These are phyloP conservation scores for Exophiala xenobiotica DNA, from an alignment of 2,329 filamentous ascomycete species.

Conservation along the genomic window DNA sequence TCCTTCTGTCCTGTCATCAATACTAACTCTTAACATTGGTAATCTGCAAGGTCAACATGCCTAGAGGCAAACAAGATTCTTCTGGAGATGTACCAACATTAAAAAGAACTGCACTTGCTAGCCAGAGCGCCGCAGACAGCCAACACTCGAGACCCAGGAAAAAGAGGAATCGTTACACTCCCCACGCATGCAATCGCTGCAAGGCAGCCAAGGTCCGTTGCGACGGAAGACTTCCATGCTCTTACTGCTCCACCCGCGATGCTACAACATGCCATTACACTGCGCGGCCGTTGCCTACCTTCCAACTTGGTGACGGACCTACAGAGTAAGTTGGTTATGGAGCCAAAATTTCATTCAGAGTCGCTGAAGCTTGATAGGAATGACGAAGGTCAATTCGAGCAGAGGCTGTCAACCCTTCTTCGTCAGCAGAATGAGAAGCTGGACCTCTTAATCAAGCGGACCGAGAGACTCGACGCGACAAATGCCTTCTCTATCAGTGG, in stretches of 20 bases:
- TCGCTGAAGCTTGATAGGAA: constrained; percentile 1
- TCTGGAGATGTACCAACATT: no score
- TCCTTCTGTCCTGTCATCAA: no score
- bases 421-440: constrained; percentile 12
- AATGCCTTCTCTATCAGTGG: constrained; percentile 1
- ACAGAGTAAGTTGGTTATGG: constrained; percentile 5
- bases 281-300: constrained; percentile 7
- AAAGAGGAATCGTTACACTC: constrained; percentile 15
- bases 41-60: not conserved
- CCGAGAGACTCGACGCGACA: constrained; percentile 1
- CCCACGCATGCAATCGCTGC: constrained; percentile 14
- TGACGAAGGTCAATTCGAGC: not conserved
- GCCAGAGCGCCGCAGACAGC: not conserved
- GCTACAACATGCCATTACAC: constrained; percentile 4
- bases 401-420: constrained; percentile 1
- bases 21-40: no score
- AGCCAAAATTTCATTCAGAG: not conserved
- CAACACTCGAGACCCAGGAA: not conserved
- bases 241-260: constrained; percentile 11
- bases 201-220: constrained; percentile 13
- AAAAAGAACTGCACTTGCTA: not conserved
- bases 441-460: constrained; percentile 12
- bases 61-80: no score
- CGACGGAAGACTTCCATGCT: constrained; percentile 12
- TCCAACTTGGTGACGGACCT: constrained; percentile 3